phyloP scores from a whole-genome alignment of 1,139 yeast species.

The Protomyces pachydermus region DNA sequence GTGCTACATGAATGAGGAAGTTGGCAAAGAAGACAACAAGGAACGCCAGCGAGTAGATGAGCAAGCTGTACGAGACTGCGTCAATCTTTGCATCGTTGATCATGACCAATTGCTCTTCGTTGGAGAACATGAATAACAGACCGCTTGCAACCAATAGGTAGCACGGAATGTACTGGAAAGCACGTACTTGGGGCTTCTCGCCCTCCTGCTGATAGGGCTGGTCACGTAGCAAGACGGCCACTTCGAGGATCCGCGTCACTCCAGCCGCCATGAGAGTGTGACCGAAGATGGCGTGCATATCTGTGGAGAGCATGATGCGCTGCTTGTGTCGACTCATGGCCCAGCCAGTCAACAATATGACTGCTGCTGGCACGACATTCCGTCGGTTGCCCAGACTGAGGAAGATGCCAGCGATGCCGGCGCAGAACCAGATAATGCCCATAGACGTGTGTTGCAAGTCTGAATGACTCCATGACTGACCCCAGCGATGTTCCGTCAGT shows the following conservation, averaged over 20 bases:
- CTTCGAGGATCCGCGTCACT: constrained; percentile 64
- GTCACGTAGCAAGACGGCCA: constrained; percentile 59
- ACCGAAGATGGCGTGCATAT: constrained; percentile 84
- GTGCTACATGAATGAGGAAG: constrained; percentile 13
- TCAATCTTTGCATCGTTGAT: constrained; percentile 73
- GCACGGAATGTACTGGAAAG: constrained; percentile 78
- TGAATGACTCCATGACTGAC: constrained; percentile 84
- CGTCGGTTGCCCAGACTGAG: constrained; percentile 62
- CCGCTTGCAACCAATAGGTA: constrained; percentile 75
- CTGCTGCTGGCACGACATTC: constrained; percentile 71
- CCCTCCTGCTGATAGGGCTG: constrained; percentile 48
- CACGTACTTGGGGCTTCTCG: constrained; percentile 39
- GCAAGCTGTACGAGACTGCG: constrained; percentile 74
- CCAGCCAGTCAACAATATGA: constrained; percentile 83
- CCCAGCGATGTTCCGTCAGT: constrained; percentile 95
- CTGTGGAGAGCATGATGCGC: constrained; percentile 66
- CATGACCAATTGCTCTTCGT: constrained; percentile 73
- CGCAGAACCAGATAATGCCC: constrained; percentile 97
- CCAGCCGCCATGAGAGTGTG: constrained; percentile 76
- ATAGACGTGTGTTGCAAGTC: constrained; percentile 58
- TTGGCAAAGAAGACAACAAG: constrained; percentile 48
- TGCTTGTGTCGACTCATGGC: constrained; percentile 90
- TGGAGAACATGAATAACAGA: constrained; percentile 81
- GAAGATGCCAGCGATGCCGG: constrained; percentile 79
- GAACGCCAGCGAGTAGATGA: constrained; percentile 70